Evolutionary conservation across 1,139 yeast species (phyloP).

Genomic region (Kodamaea ohmeri): DNA sequence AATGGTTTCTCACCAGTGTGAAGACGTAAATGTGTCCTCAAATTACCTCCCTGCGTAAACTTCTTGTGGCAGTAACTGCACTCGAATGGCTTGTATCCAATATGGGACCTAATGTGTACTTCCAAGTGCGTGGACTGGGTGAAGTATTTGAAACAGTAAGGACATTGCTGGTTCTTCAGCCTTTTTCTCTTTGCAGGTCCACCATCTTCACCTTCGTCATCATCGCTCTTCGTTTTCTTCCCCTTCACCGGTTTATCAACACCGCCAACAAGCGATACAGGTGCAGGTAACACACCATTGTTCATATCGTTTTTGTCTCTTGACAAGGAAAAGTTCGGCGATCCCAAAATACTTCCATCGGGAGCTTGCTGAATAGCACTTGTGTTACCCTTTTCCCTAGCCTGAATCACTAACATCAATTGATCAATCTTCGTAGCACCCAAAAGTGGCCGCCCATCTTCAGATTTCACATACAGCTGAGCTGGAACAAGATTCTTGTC

Average conservation of each 20-base stretch:
- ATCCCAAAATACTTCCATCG: slow-evolving; percentile 54
- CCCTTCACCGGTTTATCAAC: slow-evolving; percentile 62
- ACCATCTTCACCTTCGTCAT: slow-evolving; percentile 21
- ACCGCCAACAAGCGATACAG: slow-evolving; percentile 75
- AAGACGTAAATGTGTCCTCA: slow-evolving; percentile 79
- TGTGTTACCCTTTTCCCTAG: slow-evolving; percentile 71
- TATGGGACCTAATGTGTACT: slow-evolving; percentile 75
- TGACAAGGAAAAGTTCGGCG: slow-evolving; percentile 19
- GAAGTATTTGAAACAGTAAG: slow-evolving; percentile 65
- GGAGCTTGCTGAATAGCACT: slow-evolving; percentile 58
- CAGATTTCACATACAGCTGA: slow-evolving; percentile 45
- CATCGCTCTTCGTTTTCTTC: slow-evolving; percentile 16
- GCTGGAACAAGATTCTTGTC: slow-evolving; percentile 37
- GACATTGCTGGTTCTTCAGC: slow-evolving; percentile 62
- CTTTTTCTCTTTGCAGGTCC: slow-evolving; percentile 30
- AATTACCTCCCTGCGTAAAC: slow-evolving; percentile 90
- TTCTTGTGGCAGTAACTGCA: slow-evolving; percentile 77
- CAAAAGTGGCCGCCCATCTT: slow-evolving; percentile 63
- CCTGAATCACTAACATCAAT: slow-evolving; percentile 85
- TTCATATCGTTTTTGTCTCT: slow-evolving; percentile 22
- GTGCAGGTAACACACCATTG: slow-evolving; percentile 50
- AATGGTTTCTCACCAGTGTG: slow-evolving; percentile 94
- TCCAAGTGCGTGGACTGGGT: slow-evolving; percentile 77
- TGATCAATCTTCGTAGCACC: slow-evolving; percentile 91
- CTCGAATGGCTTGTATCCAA: slow-evolving; percentile 75